A percentile compares a stretch with the other conserved stretches of the same genome.
phyloP scores from a whole-genome alignment of 805 yeast genomes.

The Kurtzmaniella cleridarum region DNA sequence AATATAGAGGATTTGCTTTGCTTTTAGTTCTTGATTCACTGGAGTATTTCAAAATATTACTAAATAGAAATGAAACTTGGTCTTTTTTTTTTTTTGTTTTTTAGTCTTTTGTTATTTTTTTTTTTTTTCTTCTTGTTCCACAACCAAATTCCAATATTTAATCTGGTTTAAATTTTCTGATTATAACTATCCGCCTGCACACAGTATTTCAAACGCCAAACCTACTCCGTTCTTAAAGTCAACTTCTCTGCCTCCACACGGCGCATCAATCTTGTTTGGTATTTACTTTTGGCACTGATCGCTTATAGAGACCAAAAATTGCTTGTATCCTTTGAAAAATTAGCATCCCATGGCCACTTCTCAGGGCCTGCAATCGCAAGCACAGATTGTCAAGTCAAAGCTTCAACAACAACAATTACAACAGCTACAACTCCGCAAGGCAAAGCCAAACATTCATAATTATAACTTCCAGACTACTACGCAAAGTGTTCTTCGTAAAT shows the following conservation, averaged over 20 bases:
- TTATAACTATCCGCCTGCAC: no score
- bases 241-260: background rate
- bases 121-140: no score
- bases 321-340: no score
- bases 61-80: no score
- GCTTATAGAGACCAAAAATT: background rate
- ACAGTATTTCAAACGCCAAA: background rate
- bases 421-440: constrained; percentile 16
- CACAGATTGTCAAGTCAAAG: constrained; percentile 5
- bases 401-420: constrained; percentile 14
- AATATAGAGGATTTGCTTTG: no score
- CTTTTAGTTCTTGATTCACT: no score
- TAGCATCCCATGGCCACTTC: background rate
- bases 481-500: constrained; percentile 70
- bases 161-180: no score
- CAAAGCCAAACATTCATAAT: constrained; percentile 21
- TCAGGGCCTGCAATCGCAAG: constrained; percentile 8
- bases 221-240: background rate
- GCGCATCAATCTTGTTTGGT: background rate
- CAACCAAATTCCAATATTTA: no score
- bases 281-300: background rate
- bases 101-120: no score
- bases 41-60: no score
- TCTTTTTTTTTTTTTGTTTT: no score
- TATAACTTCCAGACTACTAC: constrained; percentile 65